These are phyloP conservation scores for Gastrodia elata DNA, from an alignment of 106 monocot species.

Conservation along the genomic window DNA sequence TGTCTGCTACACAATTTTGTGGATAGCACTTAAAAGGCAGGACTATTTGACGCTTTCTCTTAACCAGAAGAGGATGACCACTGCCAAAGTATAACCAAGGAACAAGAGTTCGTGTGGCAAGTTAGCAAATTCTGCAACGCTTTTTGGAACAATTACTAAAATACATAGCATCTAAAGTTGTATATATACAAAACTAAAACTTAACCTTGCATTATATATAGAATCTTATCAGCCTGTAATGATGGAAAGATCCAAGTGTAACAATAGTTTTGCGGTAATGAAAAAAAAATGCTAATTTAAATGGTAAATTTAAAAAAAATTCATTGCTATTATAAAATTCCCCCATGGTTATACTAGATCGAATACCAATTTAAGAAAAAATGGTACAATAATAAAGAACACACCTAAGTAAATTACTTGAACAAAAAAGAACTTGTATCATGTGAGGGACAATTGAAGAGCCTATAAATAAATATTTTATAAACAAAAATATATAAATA, in stretches of 20 bases:
- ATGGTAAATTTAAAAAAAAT: too few species aligned
- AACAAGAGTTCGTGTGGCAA: background rate
- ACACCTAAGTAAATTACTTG: background rate
- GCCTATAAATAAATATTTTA: background rate
- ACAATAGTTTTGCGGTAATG: too few species aligned
- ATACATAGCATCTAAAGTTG: too few species aligned
- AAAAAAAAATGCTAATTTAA: too few species aligned
- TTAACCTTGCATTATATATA: too few species aligned
- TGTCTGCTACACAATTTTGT: conserved; percentile 27
- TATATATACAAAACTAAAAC: too few species aligned
- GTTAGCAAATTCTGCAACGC: background rate
- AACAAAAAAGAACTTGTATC: background rate
- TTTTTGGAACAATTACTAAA: too few species aligned
- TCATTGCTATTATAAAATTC: too few species aligned
- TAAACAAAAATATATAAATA: background rate
- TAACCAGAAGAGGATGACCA: conserved; percentile 13
- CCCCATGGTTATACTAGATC: background rate
- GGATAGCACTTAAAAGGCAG: conserved; percentile 49
- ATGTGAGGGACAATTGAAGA: background rate
- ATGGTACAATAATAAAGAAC: too few species aligned
- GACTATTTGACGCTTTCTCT: conserved; percentile 35
- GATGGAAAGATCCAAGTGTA: too few species aligned
- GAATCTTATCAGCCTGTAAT: too few species aligned
- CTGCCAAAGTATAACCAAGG: conserved; percentile 14
- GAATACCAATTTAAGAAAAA: background rate